phyloP scores from a whole-genome alignment of 495 filamentous ascomycete species.

The Tuber microsphaerosporum region DNA sequence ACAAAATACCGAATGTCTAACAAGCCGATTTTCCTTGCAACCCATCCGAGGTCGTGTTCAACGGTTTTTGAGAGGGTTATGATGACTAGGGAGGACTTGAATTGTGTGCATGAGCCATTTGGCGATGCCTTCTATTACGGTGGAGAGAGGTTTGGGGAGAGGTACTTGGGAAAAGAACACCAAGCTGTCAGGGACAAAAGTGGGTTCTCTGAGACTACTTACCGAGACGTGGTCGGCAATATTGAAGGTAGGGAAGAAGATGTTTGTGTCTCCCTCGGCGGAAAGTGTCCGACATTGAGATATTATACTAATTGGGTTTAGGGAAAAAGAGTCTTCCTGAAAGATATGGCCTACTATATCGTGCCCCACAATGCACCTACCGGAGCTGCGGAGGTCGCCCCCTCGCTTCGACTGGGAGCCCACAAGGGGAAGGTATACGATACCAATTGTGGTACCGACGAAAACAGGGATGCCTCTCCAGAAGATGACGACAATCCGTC shows the following conservation, averaged over 20 bases:
- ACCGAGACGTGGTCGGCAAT: constrained; percentile 62
- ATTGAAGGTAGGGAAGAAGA: constrained; percentile 60
- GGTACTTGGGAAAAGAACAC: constrained; percentile 65
- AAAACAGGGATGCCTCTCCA: constrained; percentile 25
- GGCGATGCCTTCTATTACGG: constrained; percentile 95
- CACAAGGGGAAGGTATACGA: constrained; percentile 41
- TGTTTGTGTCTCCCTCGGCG: constrained; percentile 48
- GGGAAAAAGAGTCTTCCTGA: constrained; percentile 84
- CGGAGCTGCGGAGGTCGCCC: constrained; percentile 58
- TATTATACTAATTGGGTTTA: constrained; percentile 37
- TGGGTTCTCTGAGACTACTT: constrained; percentile 72
- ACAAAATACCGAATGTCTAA: background rate
- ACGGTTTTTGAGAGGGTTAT: constrained; percentile 97
- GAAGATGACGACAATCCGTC: constrained; percentile 68
- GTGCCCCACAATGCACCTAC: constrained; percentile 57
- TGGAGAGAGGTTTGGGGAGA: constrained; percentile 69
- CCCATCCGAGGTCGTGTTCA: constrained; percentile 87
- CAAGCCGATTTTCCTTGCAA: constrained; percentile 84
- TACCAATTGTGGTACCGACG: constrained; percentile 30
- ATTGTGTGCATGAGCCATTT: constrained; percentile 89
- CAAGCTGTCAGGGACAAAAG: constrained; percentile 55
- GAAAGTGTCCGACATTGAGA: background rate
- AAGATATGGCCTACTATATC: constrained; percentile 90
- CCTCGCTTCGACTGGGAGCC: constrained; percentile 52
- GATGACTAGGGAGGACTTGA: constrained; percentile 79